Evolutionary conservation across 768 basidiomycete genomes (phyloP), one percentile per base, ranked within the genome.

Genomic region (Suillus bovinus): DNA sequence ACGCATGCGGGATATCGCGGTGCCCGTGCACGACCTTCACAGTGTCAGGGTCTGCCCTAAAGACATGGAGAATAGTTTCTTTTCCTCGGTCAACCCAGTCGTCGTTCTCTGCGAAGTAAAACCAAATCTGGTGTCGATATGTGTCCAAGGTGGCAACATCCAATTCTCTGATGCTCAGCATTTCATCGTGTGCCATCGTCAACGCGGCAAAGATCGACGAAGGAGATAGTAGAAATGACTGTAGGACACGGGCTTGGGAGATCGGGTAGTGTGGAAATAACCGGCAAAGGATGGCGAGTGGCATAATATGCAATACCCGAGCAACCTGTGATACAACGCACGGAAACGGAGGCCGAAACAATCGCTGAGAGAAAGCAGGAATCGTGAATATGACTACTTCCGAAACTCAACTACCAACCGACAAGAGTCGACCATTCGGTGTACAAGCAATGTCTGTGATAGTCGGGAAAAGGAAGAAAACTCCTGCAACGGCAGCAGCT

Each of bases 391-490:
- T 14, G 17, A 53, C 11, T 22, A 9, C 39, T 38, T 29, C 20
- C 22, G 14, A 41, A 44, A 39, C 24, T 24, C 31, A 29, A 27
- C 33, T 47, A 79, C 86, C 68, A 66, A 90, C 88, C 54, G 81
- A 84, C 29, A 92, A 72, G 22, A 64, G 74, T 41, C 74, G 77
- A 2, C 89, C 91, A 66, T 89, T 90, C 3, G 88, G 89, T 0
- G 88, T 87, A 16, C 76, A 68, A 3, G 77, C 81, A 31, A 95
- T 87, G 69, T 87, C 75, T 3, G 82, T 81, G 38, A 92, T 77
- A 0, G 90, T 85, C 0, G 91, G 92, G 72, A 89, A 91, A 9
- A 95, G 78, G 59, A 92, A 69, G 64, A 89, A 87, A 2, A 78
- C 74, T 5, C 78, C 78, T 14, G 76, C 62, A 20, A 86, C 70